Percentiles rank a stretch among this genome's conserved stretches.
Conservation (phyloP, 2,329 filamentous ascomycete species). For the Botryotinia calthae region DNA sequence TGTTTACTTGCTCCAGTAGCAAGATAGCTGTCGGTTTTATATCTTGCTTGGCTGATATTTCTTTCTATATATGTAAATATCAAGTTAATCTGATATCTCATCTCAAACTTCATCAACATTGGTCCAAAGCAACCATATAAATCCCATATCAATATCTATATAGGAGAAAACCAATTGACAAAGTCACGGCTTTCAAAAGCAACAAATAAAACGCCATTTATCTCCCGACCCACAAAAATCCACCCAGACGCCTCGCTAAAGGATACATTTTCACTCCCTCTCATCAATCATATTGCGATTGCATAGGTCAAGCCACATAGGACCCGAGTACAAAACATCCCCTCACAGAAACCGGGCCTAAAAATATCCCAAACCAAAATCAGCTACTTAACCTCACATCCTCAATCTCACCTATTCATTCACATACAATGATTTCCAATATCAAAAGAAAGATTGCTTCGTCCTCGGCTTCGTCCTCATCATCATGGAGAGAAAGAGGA, state of each 20-base stretch:
- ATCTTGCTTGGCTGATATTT: neutral
- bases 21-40: neutral
- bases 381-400: neutral
- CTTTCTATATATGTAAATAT: neutral
- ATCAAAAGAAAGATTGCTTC: neutral
- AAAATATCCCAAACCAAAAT: neutral
- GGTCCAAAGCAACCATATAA: neutral
- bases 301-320: neutral
- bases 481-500: neutral
- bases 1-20: neutral
- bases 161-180: neutral
- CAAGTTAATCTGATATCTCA: neutral
- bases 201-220: neutral
- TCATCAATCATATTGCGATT: neutral
- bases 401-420: neutral
- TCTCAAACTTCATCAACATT: neutral
- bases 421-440: slow-evolving; percentile 11
- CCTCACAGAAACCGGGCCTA: neutral
- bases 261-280: neutral
- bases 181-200: neutral
- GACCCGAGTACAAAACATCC: neutral
- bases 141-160: neutral
- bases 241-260: slow-evolving; percentile 13
- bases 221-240: neutral
- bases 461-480: neutral